Evolutionary conservation across 75 land plant species (phyloP).

Genomic region (Ceratopteris richardii): DNA sequence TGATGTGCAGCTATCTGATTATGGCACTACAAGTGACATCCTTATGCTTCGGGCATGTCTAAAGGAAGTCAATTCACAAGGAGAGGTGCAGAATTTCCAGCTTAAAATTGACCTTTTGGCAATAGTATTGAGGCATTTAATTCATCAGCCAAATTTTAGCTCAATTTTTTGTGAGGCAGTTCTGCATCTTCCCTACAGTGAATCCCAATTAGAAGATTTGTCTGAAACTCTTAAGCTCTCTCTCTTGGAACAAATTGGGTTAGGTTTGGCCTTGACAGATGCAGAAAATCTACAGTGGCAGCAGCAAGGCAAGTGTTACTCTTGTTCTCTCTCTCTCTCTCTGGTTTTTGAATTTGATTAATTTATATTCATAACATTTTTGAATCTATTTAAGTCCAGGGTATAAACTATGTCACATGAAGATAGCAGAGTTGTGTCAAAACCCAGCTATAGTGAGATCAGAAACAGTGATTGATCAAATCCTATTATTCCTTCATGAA

Average conservation of each 20-base stretch:
- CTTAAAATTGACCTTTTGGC: conserved; percentile 39
- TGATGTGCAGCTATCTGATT: conserved; percentile 44
- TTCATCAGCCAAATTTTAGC: conserved; percentile 57
- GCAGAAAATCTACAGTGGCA: conserved; percentile 50
- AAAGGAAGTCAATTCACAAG: conserved; percentile 40
- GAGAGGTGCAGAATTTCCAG: conserved; percentile 34
- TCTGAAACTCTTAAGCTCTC: conserved; percentile 49
- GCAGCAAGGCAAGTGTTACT: conserved; percentile 41
- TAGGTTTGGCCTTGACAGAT: conserved; percentile 72
- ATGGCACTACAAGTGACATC: conserved; percentile 53
- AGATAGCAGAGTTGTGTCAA: conserved; percentile 54
- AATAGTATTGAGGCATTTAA: conserved; percentile 33
- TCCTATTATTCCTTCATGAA: conserved; percentile 47
- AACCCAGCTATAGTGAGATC: conserved; percentile 32
- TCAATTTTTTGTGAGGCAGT: conserved; percentile 61
- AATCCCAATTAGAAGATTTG: conserved; percentile 45
- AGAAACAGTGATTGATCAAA: conserved; percentile 49
- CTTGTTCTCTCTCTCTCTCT: not conserved
- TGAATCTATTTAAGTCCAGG: conserved; percentile 54
- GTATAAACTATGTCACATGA: conserved; percentile 57
- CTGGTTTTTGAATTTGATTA: too few relatives aligned
- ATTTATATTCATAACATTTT: too few relatives aligned
- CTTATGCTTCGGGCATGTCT: conserved; percentile 57
- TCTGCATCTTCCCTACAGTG: conserved; percentile 23
- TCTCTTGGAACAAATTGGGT: conserved; percentile 48